phyloP scores from a whole-genome alignment of 805 yeast species.

The Wickerhamomyces silvicola region DNA sequence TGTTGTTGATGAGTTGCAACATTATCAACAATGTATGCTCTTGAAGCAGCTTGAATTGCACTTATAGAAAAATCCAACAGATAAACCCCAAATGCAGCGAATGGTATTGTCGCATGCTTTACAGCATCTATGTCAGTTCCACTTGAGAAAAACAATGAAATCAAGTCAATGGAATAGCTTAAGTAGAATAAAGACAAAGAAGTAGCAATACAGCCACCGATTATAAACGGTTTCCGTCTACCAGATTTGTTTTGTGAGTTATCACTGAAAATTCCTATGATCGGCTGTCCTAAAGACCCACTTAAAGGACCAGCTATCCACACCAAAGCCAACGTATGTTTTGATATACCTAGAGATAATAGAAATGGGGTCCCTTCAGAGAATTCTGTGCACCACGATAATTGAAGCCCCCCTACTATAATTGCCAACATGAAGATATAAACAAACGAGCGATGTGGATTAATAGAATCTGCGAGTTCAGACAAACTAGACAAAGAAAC shows the following conservation, averaged over 20 bases:
- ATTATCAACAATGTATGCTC: slow-evolving; percentile 58
- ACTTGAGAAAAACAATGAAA: slow-evolving; percentile 25
- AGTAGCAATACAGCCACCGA: slow-evolving; percentile 48
- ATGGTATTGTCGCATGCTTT: slow-evolving; percentile 33
- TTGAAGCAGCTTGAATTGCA: slow-evolving; percentile 51
- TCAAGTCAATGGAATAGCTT: slow-evolving; percentile 39
- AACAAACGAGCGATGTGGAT: slow-evolving; percentile 37
- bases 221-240: slow-evolving; percentile 49
- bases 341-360: slow-evolving; percentile 56
- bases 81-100: slow-evolving; percentile 49
- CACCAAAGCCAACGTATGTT: slow-evolving; percentile 45
- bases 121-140: slow-evolving; percentile 18
- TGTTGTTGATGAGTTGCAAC: slow-evolving; percentile 53
- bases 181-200: slow-evolving; percentile 37
- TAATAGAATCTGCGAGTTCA: slow-evolving; percentile 26
- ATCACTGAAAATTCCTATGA: slow-evolving; percentile 55
- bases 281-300: slow-evolving; percentile 59
- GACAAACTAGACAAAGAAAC: slow-evolving; percentile 8
- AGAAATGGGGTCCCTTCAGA: slow-evolving; percentile 58
- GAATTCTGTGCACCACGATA: slow-evolving; percentile 63
- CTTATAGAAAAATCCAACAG: slow-evolving; percentile 50
- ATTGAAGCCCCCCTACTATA: slow-evolving; percentile 51
- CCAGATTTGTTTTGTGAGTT: slow-evolving; percentile 39
- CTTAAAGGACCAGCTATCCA: slow-evolving; percentile 67
- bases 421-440: slow-evolving; percentile 42